Base-by-base conservation (phyloP, 1,284 basidiomycete genomes). In the Waitea zeae region DNA sequence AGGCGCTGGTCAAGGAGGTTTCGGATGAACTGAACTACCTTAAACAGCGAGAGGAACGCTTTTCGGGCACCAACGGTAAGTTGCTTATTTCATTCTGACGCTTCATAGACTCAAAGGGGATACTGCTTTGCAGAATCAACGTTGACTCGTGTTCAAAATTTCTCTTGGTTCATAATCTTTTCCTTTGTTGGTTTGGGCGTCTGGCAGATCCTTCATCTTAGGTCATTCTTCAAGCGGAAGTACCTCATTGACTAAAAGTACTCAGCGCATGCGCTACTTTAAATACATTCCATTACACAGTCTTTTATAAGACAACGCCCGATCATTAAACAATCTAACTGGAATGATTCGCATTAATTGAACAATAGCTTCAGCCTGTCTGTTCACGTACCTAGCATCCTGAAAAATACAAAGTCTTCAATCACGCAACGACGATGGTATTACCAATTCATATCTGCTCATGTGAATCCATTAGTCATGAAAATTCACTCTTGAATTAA, bases 171-270 rank as follows among this genome's bases (percentile, higher is more conserved):
- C 50, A 83, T 88, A 9, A 67, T 95, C 36, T 30, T 79, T 28
- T 76, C 83, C 7, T 67, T 96, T 30, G 52, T 90, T 24, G 73
- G 63, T n/a, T 62, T 97, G 13, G 93, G 93, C 13, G 68, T 69
- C 22, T 98, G 93, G 93, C 90, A 96, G 58, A 82, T 97, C 27
- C 58, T 95, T 50, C 92, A 97, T 51, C 62, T 97, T 22, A 72
- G 92, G 34, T 71, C 83, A 22, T 96, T 87, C 70, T 96, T 97
- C 73, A 90, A 88, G 63, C 70, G 84, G 50, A 96, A 97, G 59
- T 95, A 95, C 56, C 76, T 97, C 50, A 96, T 97, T 50, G 92
- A 95, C 53, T 93, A 14, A 30, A 6, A 7, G 7, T 26, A 26
- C 9, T 30, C 29, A 12, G 15, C 29, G 9, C 7, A 7, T 26